These are phyloP conservation scores for Pseudogymnoascus sp. DNA, from an alignment of 2,329 filamentous ascomycete species.

Conservation along the genomic window DNA sequence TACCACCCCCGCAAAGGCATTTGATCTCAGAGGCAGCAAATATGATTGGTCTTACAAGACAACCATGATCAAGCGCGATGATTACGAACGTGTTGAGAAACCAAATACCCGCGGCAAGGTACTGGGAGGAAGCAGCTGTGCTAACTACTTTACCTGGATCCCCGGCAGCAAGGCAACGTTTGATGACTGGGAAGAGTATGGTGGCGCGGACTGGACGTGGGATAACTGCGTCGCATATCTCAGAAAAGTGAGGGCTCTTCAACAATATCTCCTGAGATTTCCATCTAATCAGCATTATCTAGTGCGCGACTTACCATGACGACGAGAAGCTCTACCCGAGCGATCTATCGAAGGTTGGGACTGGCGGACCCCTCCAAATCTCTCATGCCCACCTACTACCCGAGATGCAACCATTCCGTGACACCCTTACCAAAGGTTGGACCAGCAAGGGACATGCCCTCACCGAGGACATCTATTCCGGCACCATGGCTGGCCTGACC, in stretches of 20 bases:
- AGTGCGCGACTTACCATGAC: conserved; percentile 48
- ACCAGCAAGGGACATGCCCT: conserved; percentile 42
- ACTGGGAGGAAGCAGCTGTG: conserved; percentile 45
- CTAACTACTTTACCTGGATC: conserved; percentile 60
- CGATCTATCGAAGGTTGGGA: conserved; percentile 42
- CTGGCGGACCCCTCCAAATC: conserved; percentile 45
- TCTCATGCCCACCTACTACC: conserved; percentile 47
- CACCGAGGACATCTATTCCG: conserved; percentile 49
- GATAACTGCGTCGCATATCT: conserved; percentile 44
- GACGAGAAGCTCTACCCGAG: conserved; percentile 39
- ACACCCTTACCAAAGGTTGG: conserved; percentile 46
- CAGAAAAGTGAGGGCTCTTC: conserved; percentile 33
- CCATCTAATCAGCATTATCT: conserved; percentile 12
- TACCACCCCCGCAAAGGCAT: conserved; percentile 44
- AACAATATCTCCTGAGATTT: not conserved
- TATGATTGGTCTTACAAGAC: conserved; percentile 57
- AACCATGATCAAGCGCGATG: conserved; percentile 50
- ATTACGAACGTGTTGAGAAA: conserved; percentile 56
- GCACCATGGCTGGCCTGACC: conserved; percentile 46
- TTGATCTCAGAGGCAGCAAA: conserved; percentile 47
- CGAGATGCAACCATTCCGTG: conserved; percentile 45
- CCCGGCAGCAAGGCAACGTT: conserved; percentile 51
- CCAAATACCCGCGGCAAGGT: conserved; percentile 44
- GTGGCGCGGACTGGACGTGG: conserved; percentile 49
- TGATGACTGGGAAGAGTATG: conserved; percentile 41